phyloP scores from a whole-genome alignment of 2,329 filamentous ascomycete genomes.

The Aspergillus ochraceoroseus region DNA sequence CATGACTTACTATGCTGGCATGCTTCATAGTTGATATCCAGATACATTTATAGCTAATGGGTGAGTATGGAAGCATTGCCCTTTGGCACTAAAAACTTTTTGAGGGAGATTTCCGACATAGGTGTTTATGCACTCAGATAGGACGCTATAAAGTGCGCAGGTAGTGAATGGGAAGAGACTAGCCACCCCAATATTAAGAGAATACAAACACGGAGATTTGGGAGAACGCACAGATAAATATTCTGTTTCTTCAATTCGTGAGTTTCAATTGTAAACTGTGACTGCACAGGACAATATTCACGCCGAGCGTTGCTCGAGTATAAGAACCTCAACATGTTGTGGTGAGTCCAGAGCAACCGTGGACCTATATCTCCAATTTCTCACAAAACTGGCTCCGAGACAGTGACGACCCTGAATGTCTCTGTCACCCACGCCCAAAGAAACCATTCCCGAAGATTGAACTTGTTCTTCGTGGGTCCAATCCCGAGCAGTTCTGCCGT shows the following conservation, averaged over 20 bases:
- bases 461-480: slow-evolving; percentile 16
- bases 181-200: background rate
- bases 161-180: background rate
- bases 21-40: no score
- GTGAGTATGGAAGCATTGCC: no score
- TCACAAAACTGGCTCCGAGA: background rate
- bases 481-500: slow-evolving; percentile 14
- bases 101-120: no score
- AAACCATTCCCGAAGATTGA: slow-evolving; percentile 17
- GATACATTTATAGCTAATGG: no score
- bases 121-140: background rate
- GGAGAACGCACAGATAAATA: no score
- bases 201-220: no score
- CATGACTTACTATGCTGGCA: no score
- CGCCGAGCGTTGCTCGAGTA: background rate
- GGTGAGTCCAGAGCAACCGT: slow-evolving; percentile 3
- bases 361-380: background rate
- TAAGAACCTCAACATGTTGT: slow-evolving; percentile 2
- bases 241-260: no score
- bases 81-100: no score
- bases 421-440: slow-evolving; percentile 20
- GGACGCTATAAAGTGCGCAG: background rate
- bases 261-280: no score
- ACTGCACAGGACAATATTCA: no score
- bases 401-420: slow-evolving; percentile 23